Evolutionary conservation across 192 early-diverging fungal species (phyloP), one percentile per base, ranked within the genome.

Genomic region (Paraglomus brasilianum): DNA sequence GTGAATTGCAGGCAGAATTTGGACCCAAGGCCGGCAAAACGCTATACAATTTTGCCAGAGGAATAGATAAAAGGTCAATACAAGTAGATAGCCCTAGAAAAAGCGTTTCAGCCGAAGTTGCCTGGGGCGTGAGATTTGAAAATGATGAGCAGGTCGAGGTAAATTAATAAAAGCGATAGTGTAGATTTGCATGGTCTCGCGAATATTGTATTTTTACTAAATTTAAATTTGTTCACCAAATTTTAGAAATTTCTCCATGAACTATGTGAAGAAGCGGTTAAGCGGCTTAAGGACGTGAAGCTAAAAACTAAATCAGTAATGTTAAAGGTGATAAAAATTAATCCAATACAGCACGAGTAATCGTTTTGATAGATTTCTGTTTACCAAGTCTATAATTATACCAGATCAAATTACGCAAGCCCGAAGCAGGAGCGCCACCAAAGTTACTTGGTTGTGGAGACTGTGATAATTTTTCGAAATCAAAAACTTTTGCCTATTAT

Each of bases 111-210:
- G 90, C 88, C 2, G 92, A 95, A 65, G 85, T 94, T 15, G 88
- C 88, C 52, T 95, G 95, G 93, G 95, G 91, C 7, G 84, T 97
- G 0, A 84, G 95, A 8, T 92, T 97, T 77, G 86, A 92, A 60
- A 90, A 71, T 22, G 71, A 85, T 40, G 69, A 74, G 2, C 86
- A 97, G 71, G 86, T 85, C 2, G 78, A 89, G 48, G 74, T 77
- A 30, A 30, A 30, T 30, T 30, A 30, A 30, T 3, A 30, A 30
- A 30, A 30, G 30, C 3, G 30, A 3, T 30, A 30, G 30, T 30
- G 30, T 30, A 30, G n/a, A n/a, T n/a, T n/a, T 30, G 30, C 30
- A 30, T 30, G 1, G 30, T 30, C 30, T 30, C 30, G 30, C 3
- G 30, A 30, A 30, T 30, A 30, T 30, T 30, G 30, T 30, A 3